These are phyloP conservation scores for Beauveria medogensis DNA, from an alignment of 2,329 filamentous ascomycete genomes.

Conservation along the genomic window DNA sequence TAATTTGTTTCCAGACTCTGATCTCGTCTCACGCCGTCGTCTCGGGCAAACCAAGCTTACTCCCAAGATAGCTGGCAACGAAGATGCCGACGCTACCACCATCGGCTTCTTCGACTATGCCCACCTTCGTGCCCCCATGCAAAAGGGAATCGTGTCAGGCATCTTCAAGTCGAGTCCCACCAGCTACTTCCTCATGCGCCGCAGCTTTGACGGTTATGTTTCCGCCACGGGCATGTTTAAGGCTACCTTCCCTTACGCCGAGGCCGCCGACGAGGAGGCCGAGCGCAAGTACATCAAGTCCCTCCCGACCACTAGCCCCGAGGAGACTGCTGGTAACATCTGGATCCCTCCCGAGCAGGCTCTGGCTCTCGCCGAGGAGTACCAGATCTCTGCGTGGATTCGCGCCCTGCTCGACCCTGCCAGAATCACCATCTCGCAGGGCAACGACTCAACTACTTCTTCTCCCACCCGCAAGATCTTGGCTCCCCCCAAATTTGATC, in stretches of 20 bases:
- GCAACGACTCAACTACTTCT: constrained; percentile 37
- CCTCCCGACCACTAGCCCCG: constrained; percentile 69
- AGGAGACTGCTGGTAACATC: constrained; percentile 93
- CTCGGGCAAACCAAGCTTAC: constrained; percentile 88
- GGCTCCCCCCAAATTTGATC: constrained; percentile 72
- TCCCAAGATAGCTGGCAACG: constrained; percentile 69
- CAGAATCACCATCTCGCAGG: constrained; percentile 50
- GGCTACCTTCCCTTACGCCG: constrained; percentile 74
- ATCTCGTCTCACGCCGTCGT: constrained; percentile 75
- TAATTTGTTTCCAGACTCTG: constrained; percentile 44
- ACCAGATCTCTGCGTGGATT: constrained; percentile 80
- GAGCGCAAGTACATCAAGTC: constrained; percentile 82
- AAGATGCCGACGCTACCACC: constrained; percentile 63
- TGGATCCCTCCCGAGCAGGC: constrained; percentile 87
- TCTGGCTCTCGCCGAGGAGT: constrained; percentile 76
- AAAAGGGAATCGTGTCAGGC: constrained; percentile 83
- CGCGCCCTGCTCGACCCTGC: constrained; percentile 84
- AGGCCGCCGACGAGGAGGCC: constrained; percentile 60
- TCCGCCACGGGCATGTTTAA: constrained; percentile 91
- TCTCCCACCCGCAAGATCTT: constrained; percentile 63
- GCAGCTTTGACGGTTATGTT: constrained; percentile 75
- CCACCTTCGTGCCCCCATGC: constrained; percentile 84
- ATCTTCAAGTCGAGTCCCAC: constrained; percentile 86
- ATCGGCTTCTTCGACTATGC: constrained; percentile 91
- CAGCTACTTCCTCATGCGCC: constrained; percentile 94